Evolutionary conservation across 345 rosid genomes (phyloP).

Genomic region (Citrus sp.): DNA sequence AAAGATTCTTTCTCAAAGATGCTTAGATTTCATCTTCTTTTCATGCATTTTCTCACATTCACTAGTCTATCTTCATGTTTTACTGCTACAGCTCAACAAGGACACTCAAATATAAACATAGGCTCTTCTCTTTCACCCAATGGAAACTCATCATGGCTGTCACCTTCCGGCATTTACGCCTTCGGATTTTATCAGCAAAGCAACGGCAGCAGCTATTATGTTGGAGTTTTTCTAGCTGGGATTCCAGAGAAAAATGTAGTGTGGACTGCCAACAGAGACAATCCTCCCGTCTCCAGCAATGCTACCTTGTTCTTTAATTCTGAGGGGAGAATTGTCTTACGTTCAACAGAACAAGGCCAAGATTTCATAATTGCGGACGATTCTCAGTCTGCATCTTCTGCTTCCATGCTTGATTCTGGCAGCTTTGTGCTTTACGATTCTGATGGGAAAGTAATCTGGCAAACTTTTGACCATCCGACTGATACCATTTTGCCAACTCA

Average conservation of each 20-base stretch:
- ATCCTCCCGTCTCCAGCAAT: conserved; percentile 11
- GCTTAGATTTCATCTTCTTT: not conserved
- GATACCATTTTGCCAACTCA: conserved; percentile 14
- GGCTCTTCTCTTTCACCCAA: conserved; percentile 23
- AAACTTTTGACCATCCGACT: conserved; percentile 18
- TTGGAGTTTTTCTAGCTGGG: conserved; percentile 26
- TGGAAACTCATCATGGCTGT: conserved; percentile 23
- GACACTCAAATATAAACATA: conserved; percentile 12
- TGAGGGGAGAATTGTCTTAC: conserved; percentile 5
- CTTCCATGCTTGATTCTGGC: conserved; percentile 30
- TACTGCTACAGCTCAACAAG: conserved; percentile 13
- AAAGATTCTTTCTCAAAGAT: not conserved
- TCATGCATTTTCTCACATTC: conserved; percentile 2
- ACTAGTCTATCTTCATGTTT: not conserved
- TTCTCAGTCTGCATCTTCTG: not conserved
- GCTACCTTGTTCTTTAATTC: conserved; percentile 5
- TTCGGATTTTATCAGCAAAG: conserved; percentile 32
- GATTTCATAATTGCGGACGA: not conserved
- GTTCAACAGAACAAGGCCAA: not conserved
- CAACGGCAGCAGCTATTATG: conserved; percentile 9
- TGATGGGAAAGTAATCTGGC: conserved; percentile 10
- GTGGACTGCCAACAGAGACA: conserved; percentile 16
- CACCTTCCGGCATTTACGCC: conserved; percentile 33
- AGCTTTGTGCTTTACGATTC: conserved; percentile 20
- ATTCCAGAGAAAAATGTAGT: conserved; percentile 1